Evolutionary conservation across 352 stramenopile species (phyloP), one percentile per base, ranked within the genome.

Genomic region (Pythium brachiatum): DNA sequence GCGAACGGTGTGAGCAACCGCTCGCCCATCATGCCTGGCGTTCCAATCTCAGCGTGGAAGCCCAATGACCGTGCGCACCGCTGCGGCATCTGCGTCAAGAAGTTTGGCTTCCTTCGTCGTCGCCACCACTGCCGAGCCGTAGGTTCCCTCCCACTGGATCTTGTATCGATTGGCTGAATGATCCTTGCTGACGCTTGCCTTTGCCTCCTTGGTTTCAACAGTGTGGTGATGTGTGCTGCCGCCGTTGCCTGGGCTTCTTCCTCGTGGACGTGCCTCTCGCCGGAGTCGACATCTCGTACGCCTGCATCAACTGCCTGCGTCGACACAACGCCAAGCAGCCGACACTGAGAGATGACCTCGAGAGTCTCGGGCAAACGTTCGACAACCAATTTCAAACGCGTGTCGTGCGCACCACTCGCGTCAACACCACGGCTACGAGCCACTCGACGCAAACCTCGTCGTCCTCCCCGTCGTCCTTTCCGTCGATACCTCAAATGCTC

Each of bases 211-310:
- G 20, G 63, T 66, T 21, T 7, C 53, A 61, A 52, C 61, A 92
- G 82, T 90, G 80, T 57, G 82, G 80, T 16, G 82, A 92, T 38
- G 69, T 92, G 57, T 92, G 76, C 57, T 92, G 80, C 55, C 67
- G 78, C 53, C 71, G 78, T 11, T 92, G 80, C 60, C 70, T 92
- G 12, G 80, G 75, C 5, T 90, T 87, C 59, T 81, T 79, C 55
- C 70, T 91, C 39, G 82, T 91, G 12, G 75, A 89, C 55, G 77
- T 91, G 29, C 82, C 82, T 0, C 58, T 79, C 11, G 66, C 80
- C 15, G 82, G 82, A 1, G 75, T 89, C 11, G 79, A 91, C 50
- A 77, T 89, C 36, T 74, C 76, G 1, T 89, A 82, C 69, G 88
- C 82, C 1, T 91, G 82, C 27, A 72, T 75, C 38, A 69, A 72